Base-by-base conservation (phyloP, 306 rosid genomes). In the Acacia confusa region DNA sequence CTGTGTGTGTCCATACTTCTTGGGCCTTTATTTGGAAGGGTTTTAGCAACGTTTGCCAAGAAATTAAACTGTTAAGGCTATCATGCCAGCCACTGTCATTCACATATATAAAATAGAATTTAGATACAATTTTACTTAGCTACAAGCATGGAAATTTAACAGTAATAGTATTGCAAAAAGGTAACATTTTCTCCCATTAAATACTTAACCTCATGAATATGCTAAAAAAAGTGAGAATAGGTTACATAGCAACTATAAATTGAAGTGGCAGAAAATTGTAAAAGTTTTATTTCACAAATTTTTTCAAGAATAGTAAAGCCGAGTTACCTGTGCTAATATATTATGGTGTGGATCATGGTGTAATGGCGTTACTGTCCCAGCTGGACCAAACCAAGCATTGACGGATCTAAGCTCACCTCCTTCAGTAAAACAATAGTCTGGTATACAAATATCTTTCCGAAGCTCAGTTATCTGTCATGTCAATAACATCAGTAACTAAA, bases 331-430 rank as follows among this genome's bases (percentile, higher is more conserved):
- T 28, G 98, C 97, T 61, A 95, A 84, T 82, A 95, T 87, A 82
- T 93, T 95, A 86, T 93, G 99, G 82, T 95, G 99, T 17, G 98
- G 99, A 89, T 95, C 98, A 40, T 92, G 99, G 86, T 93, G 99
- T 84, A 96, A 88, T 14, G 99, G 98, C 7, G 99, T 93, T 45
- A 95, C 96, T 7, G 98, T 96, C 82, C 97, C 97, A 70, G 94
- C 90, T 14, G 98, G 99, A 77, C 98, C 99, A 84, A 93, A 93
- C 99, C 99, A 95, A 86, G 99, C 98, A 92, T 92, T 95, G 45
- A 93, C 86, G 82, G 97, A 87, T 84, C 92, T 91, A 40, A 96
- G 85, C 88, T 93, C 97, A 53, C 97, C 97, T 64, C 97, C 98
- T 22, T 94, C 92, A 66, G 87, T 74, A 86, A 90, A 93, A 84